These are phyloP conservation scores for Lentithecium fluviatile DNA, from an alignment of 495 filamentous ascomycete species.

Conservation along the genomic window DNA sequence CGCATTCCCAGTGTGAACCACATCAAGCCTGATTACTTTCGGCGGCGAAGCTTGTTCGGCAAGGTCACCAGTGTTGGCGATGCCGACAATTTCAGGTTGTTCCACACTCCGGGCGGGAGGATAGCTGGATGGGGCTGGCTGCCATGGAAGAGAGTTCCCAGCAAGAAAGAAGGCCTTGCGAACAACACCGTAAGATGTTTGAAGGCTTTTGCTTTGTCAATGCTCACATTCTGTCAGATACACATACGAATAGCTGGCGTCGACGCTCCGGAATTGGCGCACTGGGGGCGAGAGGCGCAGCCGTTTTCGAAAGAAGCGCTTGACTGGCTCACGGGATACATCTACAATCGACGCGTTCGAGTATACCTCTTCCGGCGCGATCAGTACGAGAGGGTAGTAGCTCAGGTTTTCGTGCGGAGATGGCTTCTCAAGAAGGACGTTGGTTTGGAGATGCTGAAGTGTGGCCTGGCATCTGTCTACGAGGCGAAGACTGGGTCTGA, in stretches of 20 bases:
- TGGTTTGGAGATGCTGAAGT: slow-evolving; percentile 81
- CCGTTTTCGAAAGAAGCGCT: slow-evolving; percentile 79
- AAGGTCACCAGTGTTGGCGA: slow-evolving; percentile 92
- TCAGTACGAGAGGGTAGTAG: slow-evolving; percentile 89
- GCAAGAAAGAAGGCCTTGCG: slow-evolving; percentile 62
- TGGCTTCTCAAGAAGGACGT: slow-evolving; percentile 69
- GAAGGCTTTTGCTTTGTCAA: not conserved
- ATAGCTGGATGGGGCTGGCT: slow-evolving; percentile 90
- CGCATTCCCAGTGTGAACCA: slow-evolving; percentile 72
- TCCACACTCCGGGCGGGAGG: slow-evolving; percentile 87
- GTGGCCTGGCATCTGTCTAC: slow-evolving; percentile 83
- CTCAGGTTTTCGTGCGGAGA: slow-evolving; percentile 71
- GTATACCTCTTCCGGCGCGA: slow-evolving; percentile 78
- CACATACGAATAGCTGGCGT: slow-evolving; percentile 85
- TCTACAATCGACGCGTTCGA: slow-evolving; percentile 72
- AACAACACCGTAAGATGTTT: slow-evolving; percentile 66
- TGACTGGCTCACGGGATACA: slow-evolving; percentile 69
- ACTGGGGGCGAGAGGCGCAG: slow-evolving; percentile 86
- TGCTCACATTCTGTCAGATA: slow-evolving; percentile 48
- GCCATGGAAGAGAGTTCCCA: slow-evolving; percentile 69
- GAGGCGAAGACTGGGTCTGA: slow-evolving; percentile 86
- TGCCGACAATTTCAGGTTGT: slow-evolving; percentile 90
- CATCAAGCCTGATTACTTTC: slow-evolving; percentile 68
- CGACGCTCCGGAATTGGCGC: slow-evolving; percentile 88
- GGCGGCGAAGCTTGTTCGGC: slow-evolving; percentile 72